Base-by-base conservation (phyloP, 371 early-diverging fungal genomes). In the Chytridiales sp. region DNA sequence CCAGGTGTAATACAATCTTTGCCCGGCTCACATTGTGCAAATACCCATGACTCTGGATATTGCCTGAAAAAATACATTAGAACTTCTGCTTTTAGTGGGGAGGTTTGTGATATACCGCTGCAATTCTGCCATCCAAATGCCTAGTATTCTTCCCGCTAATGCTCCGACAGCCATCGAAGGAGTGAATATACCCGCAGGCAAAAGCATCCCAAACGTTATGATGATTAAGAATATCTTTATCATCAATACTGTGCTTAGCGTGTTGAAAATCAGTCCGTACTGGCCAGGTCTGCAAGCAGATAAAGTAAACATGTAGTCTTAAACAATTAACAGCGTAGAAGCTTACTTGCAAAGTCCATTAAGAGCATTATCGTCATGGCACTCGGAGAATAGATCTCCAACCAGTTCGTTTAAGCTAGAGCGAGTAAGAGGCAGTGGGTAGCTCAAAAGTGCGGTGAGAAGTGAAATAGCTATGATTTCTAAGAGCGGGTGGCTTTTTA, bases 151-250 rank as follows among this genome's bases (percentile, higher is more conserved):
- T 2, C 98, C 98, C 61, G 87, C 87, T 27, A 85, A 74, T 1
- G 96, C 97, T 9, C 98, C 98, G 22, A 93, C 82, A 19, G 87
- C 90, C 85, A 98, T 88, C 31, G 89, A 85, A 0, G 97, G 95
- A 22, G 93, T 81, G 69, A 97, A 95, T 2, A 92, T 86, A 34
- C 98, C 97, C 22, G 91, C 91, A 11, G 98, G 97, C 9, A 94
- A 80, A 4, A 60, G 62, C 19, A 68, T 30, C 4, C 70, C 73
- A 39, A 59, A 69, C 0, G 75, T 56, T n/a, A 66, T 19, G 17
- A 77, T 24, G 8, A 56, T 62, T 3, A 74, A 62, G 5, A 59
- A 17, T 13, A 50, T 29, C 48, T 74, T 77, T 35, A 66, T 27
- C 21, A 52, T 4, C 13, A 72, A 56, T 39, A 27, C 53, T 26